Conservation (phyloP, 2,329 filamentous ascomycete genomes). For the Alternaria consortialis region DNA sequence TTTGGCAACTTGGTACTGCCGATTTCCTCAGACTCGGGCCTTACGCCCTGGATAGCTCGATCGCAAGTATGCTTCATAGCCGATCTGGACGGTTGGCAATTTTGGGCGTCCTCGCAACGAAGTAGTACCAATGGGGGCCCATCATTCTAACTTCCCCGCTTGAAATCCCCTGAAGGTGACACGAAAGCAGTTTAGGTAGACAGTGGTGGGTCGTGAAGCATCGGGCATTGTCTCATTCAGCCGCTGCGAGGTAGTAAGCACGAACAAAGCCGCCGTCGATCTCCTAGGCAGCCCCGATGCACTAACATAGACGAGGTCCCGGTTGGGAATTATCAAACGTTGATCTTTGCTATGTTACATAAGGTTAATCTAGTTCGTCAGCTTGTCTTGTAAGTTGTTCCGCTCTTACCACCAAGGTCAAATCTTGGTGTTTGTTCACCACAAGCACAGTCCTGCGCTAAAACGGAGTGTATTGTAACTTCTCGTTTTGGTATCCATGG, state of each 20-base stretch:
- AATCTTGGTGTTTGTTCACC: neutral
- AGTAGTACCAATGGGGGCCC: neutral
- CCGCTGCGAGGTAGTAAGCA: neutral
- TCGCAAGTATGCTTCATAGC: neutral
- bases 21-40: neutral
- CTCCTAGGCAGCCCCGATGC: neutral
- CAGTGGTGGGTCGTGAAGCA: neutral
- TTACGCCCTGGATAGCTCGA: neutral
- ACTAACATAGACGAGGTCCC: neutral
- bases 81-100: neutral
- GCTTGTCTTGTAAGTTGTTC: neutral
- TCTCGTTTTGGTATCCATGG: no score
- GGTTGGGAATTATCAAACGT: neutral
- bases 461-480: neutral
- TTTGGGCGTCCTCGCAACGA: neutral
- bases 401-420: neutral
- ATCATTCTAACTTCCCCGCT: neutral
- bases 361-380: neutral
- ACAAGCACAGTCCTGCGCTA: neutral
- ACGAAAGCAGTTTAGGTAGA: rapidly evolving
- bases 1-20: neutral
- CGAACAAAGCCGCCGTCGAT: neutral
- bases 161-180: neutral
- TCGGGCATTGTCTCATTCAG: neutral
- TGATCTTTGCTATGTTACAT: neutral